Percentiles rank a stretch among this genome's conserved stretches.
Conservation (phyloP, 192 early-diverging fungal genomes). For the Lobosporangium transversale region DNA sequence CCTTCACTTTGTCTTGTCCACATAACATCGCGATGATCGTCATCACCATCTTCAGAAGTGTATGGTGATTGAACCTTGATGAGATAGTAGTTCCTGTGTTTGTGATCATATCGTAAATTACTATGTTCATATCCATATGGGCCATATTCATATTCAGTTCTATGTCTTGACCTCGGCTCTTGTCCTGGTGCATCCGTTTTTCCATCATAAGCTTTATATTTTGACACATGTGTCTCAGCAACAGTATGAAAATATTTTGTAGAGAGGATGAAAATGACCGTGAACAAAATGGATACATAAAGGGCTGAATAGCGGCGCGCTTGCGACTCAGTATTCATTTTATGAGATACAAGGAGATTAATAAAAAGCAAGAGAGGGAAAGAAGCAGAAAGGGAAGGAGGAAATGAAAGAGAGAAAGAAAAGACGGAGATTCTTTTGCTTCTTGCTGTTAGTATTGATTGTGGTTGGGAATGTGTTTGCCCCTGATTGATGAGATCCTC, state of each 20-base stretch:
- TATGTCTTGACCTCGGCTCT: not conserved
- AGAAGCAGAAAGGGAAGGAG: too few relatives aligned
- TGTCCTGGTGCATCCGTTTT: not conserved
- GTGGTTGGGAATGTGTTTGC: not conserved
- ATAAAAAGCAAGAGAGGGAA: too few relatives aligned
- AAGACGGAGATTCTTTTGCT: not conserved
- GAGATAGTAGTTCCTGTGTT: constrained; percentile 25
- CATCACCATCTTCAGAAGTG: not conserved
- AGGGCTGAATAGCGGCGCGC: too few relatives aligned
- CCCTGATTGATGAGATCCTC: not conserved
- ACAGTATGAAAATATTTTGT: not conserved
- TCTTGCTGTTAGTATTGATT: not conserved
- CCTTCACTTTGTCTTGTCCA: not conserved
- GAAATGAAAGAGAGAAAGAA: not conserved
- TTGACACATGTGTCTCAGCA: not conserved
- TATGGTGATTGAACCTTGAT: constrained; percentile 18
- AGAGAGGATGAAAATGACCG: not conserved
- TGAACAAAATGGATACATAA: too few relatives aligned
- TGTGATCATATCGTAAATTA: constrained; percentile 19
- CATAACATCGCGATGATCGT: not conserved
- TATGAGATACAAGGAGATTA: too few relatives aligned
- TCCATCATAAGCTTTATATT: not conserved
- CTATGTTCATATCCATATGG: not conserved
- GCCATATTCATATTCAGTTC: not conserved
- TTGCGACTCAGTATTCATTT: too few relatives aligned